A percentile compares a stretch with the other conserved stretches of the same genome.
Conservation (phyloP, 2,329 filamentous ascomycete species). For the Fusarium sp. region DNA sequence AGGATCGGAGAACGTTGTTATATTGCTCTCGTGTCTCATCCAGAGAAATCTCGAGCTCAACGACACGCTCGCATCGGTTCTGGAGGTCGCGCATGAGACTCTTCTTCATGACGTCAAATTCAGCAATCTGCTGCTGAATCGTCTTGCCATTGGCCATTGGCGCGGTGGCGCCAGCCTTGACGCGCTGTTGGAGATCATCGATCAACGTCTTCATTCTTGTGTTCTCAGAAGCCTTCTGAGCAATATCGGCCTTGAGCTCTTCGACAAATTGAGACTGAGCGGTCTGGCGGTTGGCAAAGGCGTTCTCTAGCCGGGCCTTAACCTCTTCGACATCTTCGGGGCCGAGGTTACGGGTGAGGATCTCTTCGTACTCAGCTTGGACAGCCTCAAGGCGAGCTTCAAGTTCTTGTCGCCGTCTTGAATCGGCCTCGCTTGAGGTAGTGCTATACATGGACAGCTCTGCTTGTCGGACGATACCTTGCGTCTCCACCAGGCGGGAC, state of each 20-base stretch:
- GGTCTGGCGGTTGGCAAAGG: constrained; percentile 81
- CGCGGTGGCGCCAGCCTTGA: constrained; percentile 71
- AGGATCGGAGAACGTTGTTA: constrained; percentile 96
- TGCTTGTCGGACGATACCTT: constrained; percentile 92
- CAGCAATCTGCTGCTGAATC: constrained; percentile 95
- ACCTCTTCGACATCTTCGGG: constrained; percentile 87
- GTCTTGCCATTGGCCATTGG: constrained; percentile 87
- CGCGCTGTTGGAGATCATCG: constrained; percentile 80
- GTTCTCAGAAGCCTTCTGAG: constrained; percentile 84
- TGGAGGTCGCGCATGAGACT: constrained; percentile 98
- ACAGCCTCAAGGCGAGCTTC: constrained; percentile 80
- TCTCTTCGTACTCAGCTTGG: constrained; percentile 85
- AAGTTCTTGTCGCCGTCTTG: constrained; percentile 79
- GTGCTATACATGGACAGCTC: constrained; percentile 85
- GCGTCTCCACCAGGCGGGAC: constrained; percentile 85
- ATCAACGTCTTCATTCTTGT: constrained; percentile 83
- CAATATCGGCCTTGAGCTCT: constrained; percentile 81
- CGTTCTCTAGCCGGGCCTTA: constrained; percentile 81
- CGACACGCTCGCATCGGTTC: constrained; percentile 97
- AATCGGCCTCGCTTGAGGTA: constrained; percentile 72
- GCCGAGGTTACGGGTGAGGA: constrained; percentile 82
- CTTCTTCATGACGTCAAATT: constrained; percentile 99
- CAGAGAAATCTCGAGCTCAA: constrained; percentile 96
- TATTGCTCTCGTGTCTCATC: constrained; percentile 99
- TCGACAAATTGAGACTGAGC: constrained; percentile 79